These are phyloP conservation scores for Pyrenophora seminiperda DNA, from an alignment of 2,329 filamentous ascomycete genomes.

Conservation along the genomic window DNA sequence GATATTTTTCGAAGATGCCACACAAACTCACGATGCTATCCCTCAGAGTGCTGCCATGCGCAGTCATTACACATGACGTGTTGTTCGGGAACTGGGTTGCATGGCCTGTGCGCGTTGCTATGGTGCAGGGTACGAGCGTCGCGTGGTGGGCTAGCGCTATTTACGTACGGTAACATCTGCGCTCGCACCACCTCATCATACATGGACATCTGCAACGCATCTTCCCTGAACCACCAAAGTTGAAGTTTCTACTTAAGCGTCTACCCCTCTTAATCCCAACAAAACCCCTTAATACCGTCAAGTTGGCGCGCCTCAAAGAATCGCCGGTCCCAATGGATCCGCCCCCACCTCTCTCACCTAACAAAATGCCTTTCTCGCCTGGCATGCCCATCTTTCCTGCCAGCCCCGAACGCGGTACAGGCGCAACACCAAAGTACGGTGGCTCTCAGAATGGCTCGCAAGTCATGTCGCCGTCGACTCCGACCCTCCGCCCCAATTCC, in stretches of 20 bases:
- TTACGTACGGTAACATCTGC: conserved; percentile 24
- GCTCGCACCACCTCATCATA: conserved; percentile 24
- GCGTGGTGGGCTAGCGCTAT: conserved; percentile 29
- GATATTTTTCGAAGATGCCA: no score
- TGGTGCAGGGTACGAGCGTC: conserved; percentile 27
- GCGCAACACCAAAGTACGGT: conserved; percentile 43
- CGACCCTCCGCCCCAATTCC: conserved; percentile 49
- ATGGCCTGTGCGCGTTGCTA: conserved; percentile 35
- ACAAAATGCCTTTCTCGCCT: conserved; percentile 61
- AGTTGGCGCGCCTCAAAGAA: conserved; percentile 47
- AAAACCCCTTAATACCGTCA: conserved; percentile 32
- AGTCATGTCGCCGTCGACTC: conserved; percentile 35
- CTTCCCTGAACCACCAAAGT: conserved; percentile 18
- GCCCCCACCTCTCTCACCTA: conserved; percentile 45
- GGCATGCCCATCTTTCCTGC: conserved; percentile 64
- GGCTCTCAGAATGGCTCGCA: conserved; percentile 20
- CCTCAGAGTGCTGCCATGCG: background rate
- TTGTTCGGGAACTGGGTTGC: conserved; percentile 1
- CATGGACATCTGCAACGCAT: conserved; percentile 13
- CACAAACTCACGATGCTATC: no score
- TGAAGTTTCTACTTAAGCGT: conserved; percentile 6
- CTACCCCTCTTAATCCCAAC: conserved; percentile 8
- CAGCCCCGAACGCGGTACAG: conserved; percentile 68
- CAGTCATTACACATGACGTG: conserved; percentile 9
- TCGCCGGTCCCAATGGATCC: conserved; percentile 44